phyloP scores from a whole-genome alignment of 176 grass and related monocot genomes.

The Rhynchospora breviuscula region DNA sequence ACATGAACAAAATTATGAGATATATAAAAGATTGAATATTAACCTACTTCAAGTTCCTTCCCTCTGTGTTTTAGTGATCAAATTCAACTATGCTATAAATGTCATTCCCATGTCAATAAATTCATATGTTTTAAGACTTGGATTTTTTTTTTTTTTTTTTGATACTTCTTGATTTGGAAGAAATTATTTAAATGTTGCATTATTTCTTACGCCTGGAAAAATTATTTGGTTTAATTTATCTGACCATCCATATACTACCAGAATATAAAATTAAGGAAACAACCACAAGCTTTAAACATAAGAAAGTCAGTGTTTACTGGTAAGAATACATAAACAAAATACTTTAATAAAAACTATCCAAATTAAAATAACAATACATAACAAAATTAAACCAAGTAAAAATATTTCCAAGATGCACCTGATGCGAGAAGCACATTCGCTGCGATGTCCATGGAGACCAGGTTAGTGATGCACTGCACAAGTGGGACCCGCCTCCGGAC shows the following conservation, averaged over 20 bases:
- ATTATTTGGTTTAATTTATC: neutral
- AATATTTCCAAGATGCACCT: constrained; percentile 18
- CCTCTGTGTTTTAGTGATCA: neutral
- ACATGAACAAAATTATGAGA: neutral
- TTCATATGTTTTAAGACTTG: neutral
- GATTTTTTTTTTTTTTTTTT: neutral
- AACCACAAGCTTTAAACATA: neutral
- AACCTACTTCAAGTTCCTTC: neutral
- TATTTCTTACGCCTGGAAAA: neutral
- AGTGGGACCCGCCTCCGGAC: constrained; percentile 52
- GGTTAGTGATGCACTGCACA: constrained; percentile 92
- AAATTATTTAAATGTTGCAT: neutral
- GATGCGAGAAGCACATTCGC: constrained; percentile 70
- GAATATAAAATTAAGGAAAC: neutral
- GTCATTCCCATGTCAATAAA: neutral
- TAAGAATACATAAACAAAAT: neutral
- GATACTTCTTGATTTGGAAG: neutral
- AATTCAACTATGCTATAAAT: neutral
- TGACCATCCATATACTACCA: neutral
- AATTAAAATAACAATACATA: neutral
- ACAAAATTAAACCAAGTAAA: neutral
- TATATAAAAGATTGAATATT: neutral
- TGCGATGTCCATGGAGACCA: constrained; percentile 84
- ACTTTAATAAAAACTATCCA: neutral
- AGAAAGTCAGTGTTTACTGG: neutral